These are phyloP conservation scores for Cymbopogon citratus DNA, from an alignment of 176 grass and related monocot genomes.

Conservation along the genomic window DNA sequence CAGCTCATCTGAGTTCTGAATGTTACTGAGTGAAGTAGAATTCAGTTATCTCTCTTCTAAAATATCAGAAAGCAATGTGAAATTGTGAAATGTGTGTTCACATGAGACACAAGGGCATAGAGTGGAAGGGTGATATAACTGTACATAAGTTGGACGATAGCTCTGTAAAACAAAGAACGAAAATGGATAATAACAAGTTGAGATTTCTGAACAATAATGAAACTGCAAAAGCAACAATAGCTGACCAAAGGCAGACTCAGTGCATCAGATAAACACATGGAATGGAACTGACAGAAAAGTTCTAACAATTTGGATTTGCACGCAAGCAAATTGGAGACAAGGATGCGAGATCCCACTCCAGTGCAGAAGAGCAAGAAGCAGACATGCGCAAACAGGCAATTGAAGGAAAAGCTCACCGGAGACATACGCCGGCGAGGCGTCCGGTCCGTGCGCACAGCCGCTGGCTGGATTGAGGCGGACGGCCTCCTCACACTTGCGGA, in stretches of 20 bases:
- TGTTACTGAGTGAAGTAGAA: background rate
- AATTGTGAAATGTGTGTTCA: slow-evolving; percentile 24
- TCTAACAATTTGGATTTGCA: no score
- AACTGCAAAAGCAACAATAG: background rate
- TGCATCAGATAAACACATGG: no score
- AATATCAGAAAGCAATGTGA: slow-evolving; percentile 1
- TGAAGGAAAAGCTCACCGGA: no score
- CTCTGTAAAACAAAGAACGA: slow-evolving; percentile 29
- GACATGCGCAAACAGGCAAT: no score
- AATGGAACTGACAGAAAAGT: no score
- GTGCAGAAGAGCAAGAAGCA: no score
- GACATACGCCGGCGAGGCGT: no score
- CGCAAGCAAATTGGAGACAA: no score
- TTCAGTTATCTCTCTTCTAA: background rate
- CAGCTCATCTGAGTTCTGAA: background rate
- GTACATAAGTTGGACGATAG: slow-evolving; percentile 59
- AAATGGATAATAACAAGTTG: background rate
- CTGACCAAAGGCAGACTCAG: slow-evolving; percentile 81
- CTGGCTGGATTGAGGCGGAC: no score
- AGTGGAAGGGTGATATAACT: slow-evolving; percentile 92
- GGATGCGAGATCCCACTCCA: no score
- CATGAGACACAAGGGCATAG: slow-evolving; percentile 90
- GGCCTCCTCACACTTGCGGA: no score
- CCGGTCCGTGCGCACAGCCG: no score
- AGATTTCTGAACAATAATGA: background rate